phyloP scores from a whole-genome alignment of 805 yeast genomes.

The Wickerhamomyces xylosicus region DNA sequence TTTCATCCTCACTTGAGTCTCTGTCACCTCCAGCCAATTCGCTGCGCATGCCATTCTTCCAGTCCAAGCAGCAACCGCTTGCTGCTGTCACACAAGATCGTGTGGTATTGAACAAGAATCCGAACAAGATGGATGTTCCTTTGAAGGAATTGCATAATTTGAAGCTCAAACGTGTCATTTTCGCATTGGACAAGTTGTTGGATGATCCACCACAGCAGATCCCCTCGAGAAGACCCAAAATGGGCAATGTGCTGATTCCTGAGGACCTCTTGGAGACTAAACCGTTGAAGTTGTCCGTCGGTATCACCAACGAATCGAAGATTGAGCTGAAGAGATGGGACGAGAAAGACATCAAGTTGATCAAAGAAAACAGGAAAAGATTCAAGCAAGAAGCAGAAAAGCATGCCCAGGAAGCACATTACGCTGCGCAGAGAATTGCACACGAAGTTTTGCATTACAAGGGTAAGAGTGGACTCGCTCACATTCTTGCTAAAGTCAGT shows the following conservation, averaged over 20 bases:
- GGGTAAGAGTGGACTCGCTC: conserved; percentile 5
- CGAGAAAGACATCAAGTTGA: conserved; percentile 38
- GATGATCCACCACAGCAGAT: conserved; percentile 91
- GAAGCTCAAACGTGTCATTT: conserved; percentile 54
- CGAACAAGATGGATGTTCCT: conserved; percentile 26
- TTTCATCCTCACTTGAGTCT: conserved; percentile 10
- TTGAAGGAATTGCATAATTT: conserved; percentile 20
- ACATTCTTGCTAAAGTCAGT: conserved; percentile 1
- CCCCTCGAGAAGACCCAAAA: conserved; percentile 74
- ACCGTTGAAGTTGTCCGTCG: conserved; percentile 55
- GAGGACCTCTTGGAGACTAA: conserved; percentile 50
- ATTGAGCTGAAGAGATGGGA: conserved; percentile 13
- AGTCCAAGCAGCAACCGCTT: not conserved
- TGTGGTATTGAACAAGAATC: conserved; percentile 35
- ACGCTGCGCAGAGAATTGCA: conserved; percentile 60
- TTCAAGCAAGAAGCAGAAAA: conserved; percentile 52
- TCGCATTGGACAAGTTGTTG: conserved; percentile 63
- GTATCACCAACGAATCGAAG: conserved; percentile 43
- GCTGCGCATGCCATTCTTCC: not conserved
- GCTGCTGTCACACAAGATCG: conserved; percentile 15
- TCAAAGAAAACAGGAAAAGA: conserved; percentile 46
- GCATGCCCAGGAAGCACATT: conserved; percentile 71
- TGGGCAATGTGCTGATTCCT: conserved; percentile 67
- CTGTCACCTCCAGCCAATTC: conserved; percentile 3
- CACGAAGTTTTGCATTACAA: conserved; percentile 46